Base-by-base conservation (phyloP, 352 stramenopile species). In the Thalassiosira hispida region DNA sequence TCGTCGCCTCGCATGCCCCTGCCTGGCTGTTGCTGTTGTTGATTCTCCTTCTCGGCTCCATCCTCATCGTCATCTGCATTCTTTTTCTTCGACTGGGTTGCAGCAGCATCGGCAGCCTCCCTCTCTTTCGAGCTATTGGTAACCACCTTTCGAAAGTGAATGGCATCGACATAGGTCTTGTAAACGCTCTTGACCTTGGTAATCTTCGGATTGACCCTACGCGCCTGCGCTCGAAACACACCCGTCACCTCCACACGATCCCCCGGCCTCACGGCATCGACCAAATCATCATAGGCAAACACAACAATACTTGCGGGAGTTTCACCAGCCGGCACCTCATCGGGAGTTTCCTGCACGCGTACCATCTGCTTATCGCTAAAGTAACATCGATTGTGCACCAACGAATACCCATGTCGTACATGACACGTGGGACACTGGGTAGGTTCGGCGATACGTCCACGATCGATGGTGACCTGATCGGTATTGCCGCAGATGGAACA, bases 361-460 rank as follows among this genome's bases (percentile, higher is more conserved):
- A 99, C 91, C 81, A 99, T 90, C 86, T 99, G 97, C 84, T 99
- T 99, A 92, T 99, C 97, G 2, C 93, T 97, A 90, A 99, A 99
- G 29, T 96, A 84, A 73, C 96, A 99, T 9, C 96, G 95, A 84
- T 99, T 99, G 88, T 99, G 97, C 46, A 98, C 89, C 63, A 99
- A 92, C 73, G 97, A 92, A 93, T 98, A 98, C 52, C 95, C 96
- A 85, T 96, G 84, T 3, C 92, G 93, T n/a, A 93, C 92, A 35
- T 95, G 89, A 82, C 97, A 99, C 3, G 62, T 70, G 2, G 66
- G 65, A 91, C 89, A 91, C 16, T 77, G 11, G 1, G 88, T 94
- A 14, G 97, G 98, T 89, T 99, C 97, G 25, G 97, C 92, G 72
- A 99, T 98, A 31, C 96, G 87, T 16, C 97, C 97, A 35, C 97